Conservation (phyloP, 148 eudicot genomes). For the Rheum nobile region DNA sequence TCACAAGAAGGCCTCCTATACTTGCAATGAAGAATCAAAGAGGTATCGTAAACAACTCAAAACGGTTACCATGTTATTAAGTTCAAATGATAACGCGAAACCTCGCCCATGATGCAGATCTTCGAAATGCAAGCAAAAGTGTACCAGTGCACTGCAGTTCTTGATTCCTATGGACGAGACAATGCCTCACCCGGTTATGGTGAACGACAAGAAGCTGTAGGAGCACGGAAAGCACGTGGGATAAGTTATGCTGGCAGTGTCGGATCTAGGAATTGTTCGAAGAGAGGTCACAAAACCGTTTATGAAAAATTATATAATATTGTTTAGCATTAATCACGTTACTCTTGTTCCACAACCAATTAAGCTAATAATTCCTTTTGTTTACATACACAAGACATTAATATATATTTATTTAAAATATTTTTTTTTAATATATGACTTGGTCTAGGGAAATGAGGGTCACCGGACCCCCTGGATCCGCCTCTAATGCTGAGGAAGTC, state of each 20-base stretch:
- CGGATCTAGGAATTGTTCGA: no score
- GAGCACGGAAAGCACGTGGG: slow-evolving; percentile 45
- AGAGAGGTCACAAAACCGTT: no score
- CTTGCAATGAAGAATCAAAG: slow-evolving; percentile 42
- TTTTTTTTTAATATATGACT: no score
- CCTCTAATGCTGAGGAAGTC: slow-evolving; percentile 33
- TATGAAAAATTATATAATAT: no score
- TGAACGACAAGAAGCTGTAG: slow-evolving; percentile 35
- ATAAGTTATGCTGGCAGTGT: no score
- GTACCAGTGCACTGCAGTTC: slow-evolving; percentile 37
- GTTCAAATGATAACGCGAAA: neutral
- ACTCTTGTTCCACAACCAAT: no score
- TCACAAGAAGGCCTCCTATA: slow-evolving; percentile 32
- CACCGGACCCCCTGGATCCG: no score
- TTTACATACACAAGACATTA: no score
- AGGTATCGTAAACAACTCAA: slow-evolving; percentile 20
- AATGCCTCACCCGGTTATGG: slow-evolving; percentile 39
- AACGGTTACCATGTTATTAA: neutral
- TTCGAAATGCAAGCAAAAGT: slow-evolving; percentile 47
- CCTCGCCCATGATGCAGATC: slow-evolving; percentile 19
- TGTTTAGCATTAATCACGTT: no score
- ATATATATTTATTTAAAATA: no score
- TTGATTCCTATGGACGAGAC: slow-evolving; percentile 57
- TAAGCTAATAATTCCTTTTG: no score
- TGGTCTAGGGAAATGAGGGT: no score